Evolutionary conservation across 1,284 basidiomycete species (phyloP).

Genomic region (Caloboletus inedulis): DNA sequence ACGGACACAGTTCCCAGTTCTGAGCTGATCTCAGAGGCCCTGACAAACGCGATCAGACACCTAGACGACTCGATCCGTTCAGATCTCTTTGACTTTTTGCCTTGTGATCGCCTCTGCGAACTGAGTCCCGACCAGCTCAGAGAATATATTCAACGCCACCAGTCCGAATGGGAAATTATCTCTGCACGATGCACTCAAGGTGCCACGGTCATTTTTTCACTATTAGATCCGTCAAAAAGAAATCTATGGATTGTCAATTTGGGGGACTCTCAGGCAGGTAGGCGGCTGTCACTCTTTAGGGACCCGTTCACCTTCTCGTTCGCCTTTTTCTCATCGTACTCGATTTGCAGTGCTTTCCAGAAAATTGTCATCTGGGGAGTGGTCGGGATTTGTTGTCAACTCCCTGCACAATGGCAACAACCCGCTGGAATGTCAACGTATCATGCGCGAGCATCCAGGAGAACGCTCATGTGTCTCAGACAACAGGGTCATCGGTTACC

Average conservation of each 20-base stretch:
- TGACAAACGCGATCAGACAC: slow-evolving; percentile 40
- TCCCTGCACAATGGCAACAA: slow-evolving; percentile 57
- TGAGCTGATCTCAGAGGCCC: slow-evolving; percentile 41
- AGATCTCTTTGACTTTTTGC: slow-evolving; percentile 45
- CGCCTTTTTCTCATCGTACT: slow-evolving; percentile 11
- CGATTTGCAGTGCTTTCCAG: slow-evolving; percentile 45
- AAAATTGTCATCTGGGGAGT: slow-evolving; percentile 37
- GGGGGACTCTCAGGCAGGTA: slow-evolving; percentile 64
- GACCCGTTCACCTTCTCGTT: slow-evolving; percentile 12
- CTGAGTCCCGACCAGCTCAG: slow-evolving; percentile 27
- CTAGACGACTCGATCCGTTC: slow-evolving; percentile 45
- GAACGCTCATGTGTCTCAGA: slow-evolving; percentile 50
- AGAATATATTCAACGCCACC: slow-evolving; percentile 24
- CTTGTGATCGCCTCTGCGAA: slow-evolving; percentile 32
- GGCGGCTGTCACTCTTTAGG: slow-evolving; percentile 7
- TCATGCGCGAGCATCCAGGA: slow-evolving; percentile 52
- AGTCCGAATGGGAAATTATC: slow-evolving; percentile 30
- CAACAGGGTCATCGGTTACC: slow-evolving; percentile 58
- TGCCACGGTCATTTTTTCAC: slow-evolving; percentile 55
- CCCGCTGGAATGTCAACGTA: slow-evolving; percentile 43
- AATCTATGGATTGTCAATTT: slow-evolving; percentile 67
- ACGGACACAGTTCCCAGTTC: slow-evolving; percentile 31
- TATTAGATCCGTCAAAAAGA: slow-evolving; percentile 49
- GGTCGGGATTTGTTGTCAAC: slow-evolving; percentile 45
- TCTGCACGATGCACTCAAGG: slow-evolving; percentile 55